Evolutionary conservation across 371 early-diverging fungal species (phyloP), one percentile per base, ranked within the genome.

Genomic region (Lichtheimia hyalospora): DNA sequence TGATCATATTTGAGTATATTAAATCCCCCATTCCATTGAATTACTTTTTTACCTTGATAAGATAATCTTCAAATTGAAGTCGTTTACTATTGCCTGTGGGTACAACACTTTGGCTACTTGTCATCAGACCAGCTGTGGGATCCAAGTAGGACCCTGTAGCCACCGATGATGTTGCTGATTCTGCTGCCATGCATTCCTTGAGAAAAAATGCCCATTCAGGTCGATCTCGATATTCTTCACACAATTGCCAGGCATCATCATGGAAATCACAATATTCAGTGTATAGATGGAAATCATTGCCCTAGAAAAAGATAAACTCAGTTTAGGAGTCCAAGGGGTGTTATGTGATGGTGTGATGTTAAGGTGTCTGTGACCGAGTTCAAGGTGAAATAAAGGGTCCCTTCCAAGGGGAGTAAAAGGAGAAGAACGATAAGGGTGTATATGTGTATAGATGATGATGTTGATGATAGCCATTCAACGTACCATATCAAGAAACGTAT

Each of bases 41-140:
- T n/a, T n/a, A n/a, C n/a, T n/a, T n/a, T n/a, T n/a, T 28, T 34
- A 73, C 80, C 64, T 80, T 80, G 14, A 80, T 80, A 18, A 80
- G 48, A 56, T 80, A 80, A 53, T 80, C 81, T 52, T 76, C 75
- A 40, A 80, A 74, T 52, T 77, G 75, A 5, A 80, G 57, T 6
- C 68, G 69, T 24, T 66, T 63, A n/a, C 46, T 20, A 6, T 34
- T 23, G 63, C 15, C 24, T 3, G 52, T 5, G 27, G 55, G 20
- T 7, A 23, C 8, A 49, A 49, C 39, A 27, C 27, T 7, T n/a
- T n/a, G n/a, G 27, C 27, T 27, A 27, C 27, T 25, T 25, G 27
- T 27, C 27, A 27, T 27, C 27, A 27, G 27, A 27, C 27, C 27
- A 34, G 34, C 34, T 8, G 34, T 8, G 15, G 54, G 28, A 39